phyloP scores from a whole-genome alignment of 495 filamentous ascomycete species.

The Podospora appendiculata region DNA sequence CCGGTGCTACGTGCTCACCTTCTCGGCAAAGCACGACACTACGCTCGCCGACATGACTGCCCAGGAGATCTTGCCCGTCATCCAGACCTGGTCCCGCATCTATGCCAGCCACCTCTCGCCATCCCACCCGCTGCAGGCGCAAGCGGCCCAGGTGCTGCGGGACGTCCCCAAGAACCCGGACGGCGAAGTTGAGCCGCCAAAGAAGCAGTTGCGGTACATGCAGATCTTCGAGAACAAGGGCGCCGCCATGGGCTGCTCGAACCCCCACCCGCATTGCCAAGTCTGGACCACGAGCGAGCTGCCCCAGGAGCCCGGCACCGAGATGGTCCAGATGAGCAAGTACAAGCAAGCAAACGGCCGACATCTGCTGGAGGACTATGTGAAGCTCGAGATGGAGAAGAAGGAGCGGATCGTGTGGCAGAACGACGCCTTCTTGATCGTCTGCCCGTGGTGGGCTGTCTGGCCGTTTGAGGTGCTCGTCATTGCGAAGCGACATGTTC shows the following conservation, averaged over 20 bases:
- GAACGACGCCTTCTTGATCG: slow-evolving; percentile 71
- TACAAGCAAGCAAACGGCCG: slow-evolving; percentile 68
- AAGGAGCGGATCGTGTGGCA: slow-evolving; percentile 79
- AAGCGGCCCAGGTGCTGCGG: slow-evolving; percentile 22
- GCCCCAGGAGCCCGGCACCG: slow-evolving; percentile 78
- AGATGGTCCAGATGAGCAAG: slow-evolving; percentile 66
- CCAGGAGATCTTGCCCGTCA: slow-evolving; percentile 61
- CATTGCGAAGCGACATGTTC: slow-evolving; percentile 69
- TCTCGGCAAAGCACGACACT: slow-evolving; percentile 80
- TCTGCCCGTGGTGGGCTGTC: slow-evolving; percentile 94
- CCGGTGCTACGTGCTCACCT: slow-evolving; percentile 96
- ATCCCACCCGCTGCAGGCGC: slow-evolving; percentile 52
- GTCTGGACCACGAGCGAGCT: slow-evolving; percentile 88
- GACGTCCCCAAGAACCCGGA: slow-evolving; percentile 32
- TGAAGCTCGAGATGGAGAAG: slow-evolving; percentile 71
- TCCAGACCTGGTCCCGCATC: slow-evolving; percentile 81
- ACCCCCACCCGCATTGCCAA: slow-evolving; percentile 95
- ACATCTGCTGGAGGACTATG: slow-evolving; percentile 81
- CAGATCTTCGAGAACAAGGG: slow-evolving; percentile 99
- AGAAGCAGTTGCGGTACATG: slow-evolving; percentile 88
- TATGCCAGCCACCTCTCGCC: slow-evolving; percentile 76
- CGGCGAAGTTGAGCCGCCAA: slow-evolving; percentile 43
- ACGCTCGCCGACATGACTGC: slow-evolving; percentile 82
- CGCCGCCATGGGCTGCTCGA: slow-evolving; percentile 96
- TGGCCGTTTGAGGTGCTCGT: slow-evolving; percentile 98